phyloP scores from a whole-genome alignment of 495 filamentous ascomycete genomes.

The Staphylotrichum longicolle region DNA sequence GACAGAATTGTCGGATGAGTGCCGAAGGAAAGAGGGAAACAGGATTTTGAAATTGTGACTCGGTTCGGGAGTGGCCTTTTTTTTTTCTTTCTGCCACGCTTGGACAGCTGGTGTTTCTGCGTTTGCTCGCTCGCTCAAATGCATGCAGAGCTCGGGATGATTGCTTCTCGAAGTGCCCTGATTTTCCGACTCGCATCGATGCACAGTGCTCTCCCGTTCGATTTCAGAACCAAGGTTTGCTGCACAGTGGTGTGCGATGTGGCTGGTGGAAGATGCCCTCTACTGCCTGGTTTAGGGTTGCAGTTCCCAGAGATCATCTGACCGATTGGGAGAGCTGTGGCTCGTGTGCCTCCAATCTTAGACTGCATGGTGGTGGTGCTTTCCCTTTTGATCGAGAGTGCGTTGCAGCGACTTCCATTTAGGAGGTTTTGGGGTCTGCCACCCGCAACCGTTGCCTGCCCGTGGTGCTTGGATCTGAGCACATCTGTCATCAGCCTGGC shows the following conservation, averaged over 20 bases:
- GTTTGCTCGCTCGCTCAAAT: neutral
- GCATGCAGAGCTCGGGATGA: neutral
- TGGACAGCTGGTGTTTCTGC: neutral
- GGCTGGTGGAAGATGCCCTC: constrained; percentile 13
- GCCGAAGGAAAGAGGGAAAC: neutral
- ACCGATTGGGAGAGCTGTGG: constrained; percentile 20
- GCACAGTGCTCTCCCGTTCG: no score
- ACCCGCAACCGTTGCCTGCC: constrained; percentile 3
- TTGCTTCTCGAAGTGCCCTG: neutral
- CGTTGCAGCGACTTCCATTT: constrained; percentile 8
- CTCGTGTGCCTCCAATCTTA: constrained; percentile 24
- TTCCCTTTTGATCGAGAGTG: constrained; percentile 19
- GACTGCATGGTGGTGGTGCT: constrained; percentile 9
- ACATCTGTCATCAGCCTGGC: neutral
- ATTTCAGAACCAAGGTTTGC: neutral
- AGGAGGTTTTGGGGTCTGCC: constrained; percentile 6
- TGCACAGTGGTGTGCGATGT: neutral
- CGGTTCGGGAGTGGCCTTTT: neutral
- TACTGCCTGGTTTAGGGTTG: constrained; percentile 8
- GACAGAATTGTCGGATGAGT: neutral
- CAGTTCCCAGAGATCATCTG: neutral
- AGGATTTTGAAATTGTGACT: no score
- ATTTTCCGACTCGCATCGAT: neutral
- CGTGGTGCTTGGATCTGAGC: neutral
- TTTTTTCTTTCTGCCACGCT: neutral